Conservation (phyloP, 2,329 filamentous ascomycete species). For the Clarireedia homoeocarpa region DNA sequence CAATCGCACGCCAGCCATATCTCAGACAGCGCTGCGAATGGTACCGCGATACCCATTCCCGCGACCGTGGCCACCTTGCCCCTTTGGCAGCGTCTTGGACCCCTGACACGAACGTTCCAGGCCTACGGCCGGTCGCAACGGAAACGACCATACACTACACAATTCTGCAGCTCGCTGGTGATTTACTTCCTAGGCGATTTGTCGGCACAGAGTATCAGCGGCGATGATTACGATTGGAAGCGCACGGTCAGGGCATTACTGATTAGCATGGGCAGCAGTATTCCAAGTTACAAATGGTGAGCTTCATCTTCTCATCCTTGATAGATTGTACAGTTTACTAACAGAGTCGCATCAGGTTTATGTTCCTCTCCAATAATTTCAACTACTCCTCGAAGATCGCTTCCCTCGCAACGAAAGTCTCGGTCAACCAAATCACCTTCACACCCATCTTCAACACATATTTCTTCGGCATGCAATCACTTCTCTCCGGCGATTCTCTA, state of each 20-base stretch:
- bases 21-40: constrained; percentile 17
- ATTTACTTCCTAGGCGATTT: constrained; percentile 76
- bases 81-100: constrained; percentile 51
- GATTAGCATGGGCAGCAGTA: constrained; percentile 65
- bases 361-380: constrained; percentile 74
- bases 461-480: constrained; percentile 74
- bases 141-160: constrained; percentile 68
- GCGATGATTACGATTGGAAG: constrained; percentile 56
- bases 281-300: constrained; percentile 79
- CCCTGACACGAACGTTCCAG: constrained; percentile 43
- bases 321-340: background rate
- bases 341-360: constrained; percentile 47
- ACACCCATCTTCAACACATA: constrained; percentile 77
- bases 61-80: constrained; percentile 33
- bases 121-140: constrained; percentile 66
- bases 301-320: constrained; percentile 14
- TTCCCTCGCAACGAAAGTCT: constrained; percentile 68
- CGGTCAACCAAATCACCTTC: constrained; percentile 72
- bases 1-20: constrained; percentile 9
- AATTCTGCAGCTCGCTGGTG: constrained; percentile 65
- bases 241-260: constrained; percentile 64
- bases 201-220: constrained; percentile 62
- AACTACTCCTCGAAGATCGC: constrained; percentile 69
- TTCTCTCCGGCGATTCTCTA: constrained; percentile 60
- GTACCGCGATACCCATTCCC: constrained; percentile 35